phyloP scores from a whole-genome alignment of 2,329 filamentous ascomycete genomes.

The Aspergillus hiratsukae region DNA sequence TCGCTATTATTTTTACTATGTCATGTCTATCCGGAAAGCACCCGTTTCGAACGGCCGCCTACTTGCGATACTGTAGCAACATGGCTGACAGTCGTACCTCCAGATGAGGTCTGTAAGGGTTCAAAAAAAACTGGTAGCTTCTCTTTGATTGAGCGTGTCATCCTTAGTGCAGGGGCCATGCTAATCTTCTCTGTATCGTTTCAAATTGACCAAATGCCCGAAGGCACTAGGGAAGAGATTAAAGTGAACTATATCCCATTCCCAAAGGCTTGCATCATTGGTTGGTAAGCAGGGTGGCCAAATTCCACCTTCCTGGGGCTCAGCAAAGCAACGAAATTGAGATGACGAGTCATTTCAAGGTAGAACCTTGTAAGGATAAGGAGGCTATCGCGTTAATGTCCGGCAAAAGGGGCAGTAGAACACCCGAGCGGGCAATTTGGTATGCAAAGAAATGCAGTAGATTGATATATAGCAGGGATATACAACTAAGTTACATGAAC shows the following conservation, averaged over 20 bases:
- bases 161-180: slow-evolving; percentile 87
- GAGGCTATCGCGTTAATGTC: no score
- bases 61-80: no score
- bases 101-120: slow-evolving; percentile 11
- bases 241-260: slow-evolving; percentile 23
- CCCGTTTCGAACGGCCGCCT: no score
- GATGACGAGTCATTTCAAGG: no score
- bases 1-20: background rate
- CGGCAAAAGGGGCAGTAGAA: no score
- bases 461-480: background rate
- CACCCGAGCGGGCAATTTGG: no score
- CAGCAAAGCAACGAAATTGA: no score
- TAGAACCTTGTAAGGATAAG: no score
- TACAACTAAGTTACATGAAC: background rate
- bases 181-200: slow-evolving; percentile 75
- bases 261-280: no score
- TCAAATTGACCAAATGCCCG: slow-evolving; percentile 61
- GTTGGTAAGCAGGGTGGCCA: no score
- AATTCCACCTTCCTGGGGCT: no score
- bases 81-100: slow-evolving; percentile 1
- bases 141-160: slow-evolving; percentile 85
- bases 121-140: slow-evolving; percentile 64
- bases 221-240: slow-evolving; percentile 27
- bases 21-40: background rate
- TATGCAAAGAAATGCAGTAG: background rate